Conservation (phyloP, 73 alveolate genomes). For the Effrenium voratum region DNA sequence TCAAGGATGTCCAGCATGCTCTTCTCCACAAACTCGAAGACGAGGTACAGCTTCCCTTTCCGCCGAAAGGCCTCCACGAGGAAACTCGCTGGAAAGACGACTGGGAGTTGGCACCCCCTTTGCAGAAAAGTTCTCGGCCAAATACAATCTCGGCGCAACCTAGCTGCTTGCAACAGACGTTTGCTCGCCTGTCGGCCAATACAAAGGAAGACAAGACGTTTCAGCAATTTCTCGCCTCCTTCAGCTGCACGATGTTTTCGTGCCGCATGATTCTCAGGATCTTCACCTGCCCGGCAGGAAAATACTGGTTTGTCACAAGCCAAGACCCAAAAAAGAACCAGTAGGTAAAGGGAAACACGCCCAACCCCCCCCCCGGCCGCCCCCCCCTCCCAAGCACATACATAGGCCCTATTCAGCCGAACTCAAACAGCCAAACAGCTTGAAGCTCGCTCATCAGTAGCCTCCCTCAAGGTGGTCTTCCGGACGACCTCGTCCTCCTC, state of each 20-base stretch:
- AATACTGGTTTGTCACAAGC: constrained; percentile 95
- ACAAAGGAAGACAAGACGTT: background rate
- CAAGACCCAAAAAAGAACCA: background rate
- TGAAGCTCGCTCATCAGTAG: background rate
- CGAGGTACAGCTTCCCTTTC: constrained; percentile 96
- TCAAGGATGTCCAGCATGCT: constrained; percentile 95
- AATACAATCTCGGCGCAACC: background rate
- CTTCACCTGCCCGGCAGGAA: constrained; percentile 94
- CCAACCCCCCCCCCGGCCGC: background rate
- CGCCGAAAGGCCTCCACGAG: constrained; percentile 97
- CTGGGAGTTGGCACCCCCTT: background rate
- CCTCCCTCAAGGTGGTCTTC: constrained; percentile 98
- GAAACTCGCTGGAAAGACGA: background rate
- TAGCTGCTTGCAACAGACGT: too few relatives aligned
- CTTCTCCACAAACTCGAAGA: constrained; percentile 96
- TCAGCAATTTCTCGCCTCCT: constrained; percentile 96
- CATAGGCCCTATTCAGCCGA: too few relatives aligned
- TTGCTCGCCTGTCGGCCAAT: background rate
- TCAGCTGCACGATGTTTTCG: constrained; percentile 97
- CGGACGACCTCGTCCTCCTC: constrained; percentile 97
- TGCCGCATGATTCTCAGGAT: constrained; percentile 96
- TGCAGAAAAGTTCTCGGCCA: background rate
- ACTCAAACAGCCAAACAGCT: background rate
- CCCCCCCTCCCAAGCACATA: too few relatives aligned
- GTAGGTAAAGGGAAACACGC: background rate